Evolutionary conservation across 2,329 filamentous ascomycete genomes (phyloP).

Genomic region (Calonectria hawksworthii): DNA sequence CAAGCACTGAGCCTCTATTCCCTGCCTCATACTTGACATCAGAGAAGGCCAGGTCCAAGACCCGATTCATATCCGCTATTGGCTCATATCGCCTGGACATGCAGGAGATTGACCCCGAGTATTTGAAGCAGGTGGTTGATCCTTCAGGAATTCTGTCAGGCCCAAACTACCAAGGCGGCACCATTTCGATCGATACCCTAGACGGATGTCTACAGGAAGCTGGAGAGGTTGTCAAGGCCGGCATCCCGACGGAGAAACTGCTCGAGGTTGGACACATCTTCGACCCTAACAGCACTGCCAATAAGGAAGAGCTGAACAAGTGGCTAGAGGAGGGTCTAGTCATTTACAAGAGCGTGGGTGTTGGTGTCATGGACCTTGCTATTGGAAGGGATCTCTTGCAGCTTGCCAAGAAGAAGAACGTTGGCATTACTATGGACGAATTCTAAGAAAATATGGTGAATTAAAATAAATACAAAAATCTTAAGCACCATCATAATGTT

Average conservation of each 20-base stretch:
- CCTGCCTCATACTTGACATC: conserved; percentile 39
- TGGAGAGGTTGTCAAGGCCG: conserved; percentile 49
- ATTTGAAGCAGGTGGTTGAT: conserved; percentile 41
- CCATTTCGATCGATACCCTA: conserved; percentile 45
- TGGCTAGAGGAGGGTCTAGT: conserved; percentile 76
- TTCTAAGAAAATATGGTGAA: conserved; percentile 32
- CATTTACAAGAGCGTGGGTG: conserved; percentile 78
- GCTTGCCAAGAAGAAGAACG: conserved; percentile 66
- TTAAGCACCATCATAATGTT: not conserved
- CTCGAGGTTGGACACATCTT: conserved; percentile 69
- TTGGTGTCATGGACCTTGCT: conserved; percentile 78
- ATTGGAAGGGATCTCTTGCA: conserved; percentile 71
- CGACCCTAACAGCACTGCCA: conserved; percentile 26
- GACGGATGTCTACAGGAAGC: conserved; percentile 49
- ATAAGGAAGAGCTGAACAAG: conserved; percentile 57
- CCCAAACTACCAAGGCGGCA: conserved; percentile 25
- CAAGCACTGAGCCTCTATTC: conserved; percentile 48
- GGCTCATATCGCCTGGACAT: conserved; percentile 51
- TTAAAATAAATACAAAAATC: not conserved
- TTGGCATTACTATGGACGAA: conserved; percentile 57
- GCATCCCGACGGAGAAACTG: conserved; percentile 39
- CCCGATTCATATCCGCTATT: conserved; percentile 47
- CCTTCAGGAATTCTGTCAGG: conserved; percentile 19
- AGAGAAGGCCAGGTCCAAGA: conserved; percentile 39
- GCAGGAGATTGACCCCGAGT: conserved; percentile 49